Evolutionary conservation across 1,139 yeast genomes (phyloP).

Genomic region (Candida pseudoviswanathii): DNA sequence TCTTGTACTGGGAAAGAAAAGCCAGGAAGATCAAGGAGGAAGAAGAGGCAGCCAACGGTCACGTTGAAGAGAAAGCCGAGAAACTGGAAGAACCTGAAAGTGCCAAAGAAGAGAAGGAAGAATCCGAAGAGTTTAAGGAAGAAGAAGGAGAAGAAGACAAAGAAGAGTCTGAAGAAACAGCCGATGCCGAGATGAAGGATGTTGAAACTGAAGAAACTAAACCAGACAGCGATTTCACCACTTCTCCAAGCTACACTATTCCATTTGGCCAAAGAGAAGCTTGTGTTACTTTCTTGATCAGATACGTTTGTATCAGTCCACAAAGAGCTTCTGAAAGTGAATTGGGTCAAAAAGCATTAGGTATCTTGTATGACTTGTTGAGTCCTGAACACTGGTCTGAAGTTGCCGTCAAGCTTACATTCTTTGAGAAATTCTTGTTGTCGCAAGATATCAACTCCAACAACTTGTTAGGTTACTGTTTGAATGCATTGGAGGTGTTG

Average conservation of each 20-base stretch:
- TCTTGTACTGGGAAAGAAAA: slow-evolving; percentile 80
- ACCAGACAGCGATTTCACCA: slow-evolving; percentile 34
- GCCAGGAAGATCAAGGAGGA: slow-evolving; percentile 28
- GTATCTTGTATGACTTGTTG: slow-evolving; percentile 70
- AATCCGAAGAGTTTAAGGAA: slow-evolving; percentile 6
- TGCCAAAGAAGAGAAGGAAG: slow-evolving; percentile 6
- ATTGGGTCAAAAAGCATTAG: slow-evolving; percentile 78
- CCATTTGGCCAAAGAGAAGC: slow-evolving; percentile 88
- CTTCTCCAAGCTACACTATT: slow-evolving; percentile 53
- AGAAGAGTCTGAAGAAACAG: slow-evolving; percentile 3
- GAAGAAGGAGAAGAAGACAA: background rate
- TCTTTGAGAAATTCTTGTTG: slow-evolving; percentile 83
- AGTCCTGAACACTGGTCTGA: slow-evolving; percentile 83
- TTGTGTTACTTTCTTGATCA: slow-evolving; percentile 84
- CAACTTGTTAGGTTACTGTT: slow-evolving; percentile 68
- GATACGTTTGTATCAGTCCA: slow-evolving; percentile 86
- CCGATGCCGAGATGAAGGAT: background rate
- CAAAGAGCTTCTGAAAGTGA: slow-evolving; percentile 85
- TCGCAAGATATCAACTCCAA: slow-evolving; percentile 73
- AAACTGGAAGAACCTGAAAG: slow-evolving; percentile 15
- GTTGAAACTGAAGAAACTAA: slow-evolving; percentile 12
- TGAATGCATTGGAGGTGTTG: slow-evolving; percentile 89
- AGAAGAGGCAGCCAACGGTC: slow-evolving; percentile 11
- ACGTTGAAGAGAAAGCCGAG: slow-evolving; percentile 17
- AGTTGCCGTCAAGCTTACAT: slow-evolving; percentile 77